These are phyloP conservation scores for Exophiala bonariae DNA, from an alignment of 2,329 filamentous ascomycete genomes.

Conservation along the genomic window DNA sequence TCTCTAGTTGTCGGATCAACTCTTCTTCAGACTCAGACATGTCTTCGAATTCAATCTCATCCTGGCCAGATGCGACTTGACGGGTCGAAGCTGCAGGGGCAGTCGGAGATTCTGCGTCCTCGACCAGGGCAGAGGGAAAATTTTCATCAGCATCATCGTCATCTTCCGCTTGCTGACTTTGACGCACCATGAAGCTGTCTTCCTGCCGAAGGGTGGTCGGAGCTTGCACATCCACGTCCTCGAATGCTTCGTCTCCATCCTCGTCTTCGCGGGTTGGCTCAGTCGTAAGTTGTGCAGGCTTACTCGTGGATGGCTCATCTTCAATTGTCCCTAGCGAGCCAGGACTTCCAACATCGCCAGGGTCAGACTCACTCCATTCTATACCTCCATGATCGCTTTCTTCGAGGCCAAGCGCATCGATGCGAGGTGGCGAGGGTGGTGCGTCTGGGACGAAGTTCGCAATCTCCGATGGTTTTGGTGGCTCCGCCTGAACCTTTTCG, in stretches of 20 bases:
- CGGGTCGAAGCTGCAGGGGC: constrained; percentile 11
- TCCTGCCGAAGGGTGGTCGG: constrained; percentile 14
- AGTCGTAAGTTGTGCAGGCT: not conserved
- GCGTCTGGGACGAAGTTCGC: constrained; percentile 16
- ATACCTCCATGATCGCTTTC: constrained; percentile 26
- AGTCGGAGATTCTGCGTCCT: not conserved
- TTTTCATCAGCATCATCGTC: no score
- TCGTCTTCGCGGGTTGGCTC: constrained; percentile 23
- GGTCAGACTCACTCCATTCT: constrained; percentile 35
- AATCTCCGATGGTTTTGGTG: constrained; percentile 32
- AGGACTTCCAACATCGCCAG: constrained; percentile 21
- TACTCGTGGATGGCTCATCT: not conserved
- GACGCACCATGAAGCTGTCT: constrained; percentile 12
- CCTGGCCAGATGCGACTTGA: no score
- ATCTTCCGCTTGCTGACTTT: not conserved
- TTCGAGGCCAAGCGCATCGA: not conserved
- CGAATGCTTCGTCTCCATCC: constrained; percentile 22
- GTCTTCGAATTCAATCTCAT: constrained; percentile 45
- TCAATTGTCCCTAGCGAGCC: constrained; percentile 20
- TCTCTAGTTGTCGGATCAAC: constrained; percentile 78
- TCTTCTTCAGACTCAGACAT: constrained; percentile 89
- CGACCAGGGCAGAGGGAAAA: not conserved
- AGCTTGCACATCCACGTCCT: constrained; percentile 18
- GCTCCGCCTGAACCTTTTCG: constrained; percentile 43
- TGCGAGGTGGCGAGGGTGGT: constrained; percentile 6